Conservation (phyloP, 2,329 filamentous ascomycete species). For the Teratosphaeria viscida region DNA sequence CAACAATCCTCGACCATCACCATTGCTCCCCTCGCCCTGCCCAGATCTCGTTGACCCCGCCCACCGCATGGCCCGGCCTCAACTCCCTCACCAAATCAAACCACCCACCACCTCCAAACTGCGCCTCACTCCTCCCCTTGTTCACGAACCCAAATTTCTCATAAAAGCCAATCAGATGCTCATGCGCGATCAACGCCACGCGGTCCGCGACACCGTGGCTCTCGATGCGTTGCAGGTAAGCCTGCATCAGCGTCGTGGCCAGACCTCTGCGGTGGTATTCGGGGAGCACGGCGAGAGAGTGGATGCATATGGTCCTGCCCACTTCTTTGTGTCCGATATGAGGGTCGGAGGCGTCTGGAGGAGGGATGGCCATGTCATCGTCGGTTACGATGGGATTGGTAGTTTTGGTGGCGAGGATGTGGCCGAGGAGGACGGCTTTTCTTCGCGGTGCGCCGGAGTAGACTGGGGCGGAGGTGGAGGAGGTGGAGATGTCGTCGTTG, state of each 20-base stretch:
- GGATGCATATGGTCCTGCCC: constrained; percentile 67
- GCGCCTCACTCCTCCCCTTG: constrained; percentile 55
- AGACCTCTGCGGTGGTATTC: constrained; percentile 64
- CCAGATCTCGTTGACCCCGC: neutral
- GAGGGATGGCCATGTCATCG: constrained; percentile 62
- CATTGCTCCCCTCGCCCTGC: neutral
- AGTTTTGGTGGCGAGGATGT: constrained; percentile 67
- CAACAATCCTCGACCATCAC: neutral
- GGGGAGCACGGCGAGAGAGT: constrained; percentile 71
- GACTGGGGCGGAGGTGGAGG: constrained; percentile 45
- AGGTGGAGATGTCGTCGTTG: constrained; percentile 47
- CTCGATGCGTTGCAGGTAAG: constrained; percentile 68
- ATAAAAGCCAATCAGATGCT: constrained; percentile 65
- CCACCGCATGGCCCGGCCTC: constrained; percentile 2
- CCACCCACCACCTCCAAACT: constrained; percentile 73
- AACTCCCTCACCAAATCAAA: constrained; percentile 58
- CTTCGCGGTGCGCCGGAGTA: constrained; percentile 49
- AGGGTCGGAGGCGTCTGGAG: constrained; percentile 17
- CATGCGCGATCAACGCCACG: constrained; percentile 66
- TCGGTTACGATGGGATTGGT: constrained; percentile 56
- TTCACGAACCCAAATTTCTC: constrained; percentile 63
- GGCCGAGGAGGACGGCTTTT: constrained; percentile 59
- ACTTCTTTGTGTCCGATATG: constrained; percentile 60
- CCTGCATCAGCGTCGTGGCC: constrained; percentile 61
- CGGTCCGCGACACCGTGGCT: constrained; percentile 59